Percentiles rank a stretch among this genome's conserved stretches.
These are phyloP conservation scores for Claviceps lovelessii DNA, from an alignment of 2,329 filamentous ascomycete species.

Conservation along the genomic window DNA sequence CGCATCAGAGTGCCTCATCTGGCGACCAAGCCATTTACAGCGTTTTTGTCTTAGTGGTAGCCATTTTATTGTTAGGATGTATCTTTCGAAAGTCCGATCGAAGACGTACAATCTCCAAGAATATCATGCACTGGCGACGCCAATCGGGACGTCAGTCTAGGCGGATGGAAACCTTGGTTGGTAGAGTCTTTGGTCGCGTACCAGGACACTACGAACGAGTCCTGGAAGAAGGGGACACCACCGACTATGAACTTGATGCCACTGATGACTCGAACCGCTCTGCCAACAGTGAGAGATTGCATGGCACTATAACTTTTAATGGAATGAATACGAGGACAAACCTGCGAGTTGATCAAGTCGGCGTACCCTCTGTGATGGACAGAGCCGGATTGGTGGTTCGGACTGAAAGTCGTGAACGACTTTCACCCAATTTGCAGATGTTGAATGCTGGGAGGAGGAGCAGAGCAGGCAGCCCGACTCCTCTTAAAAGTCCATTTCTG, in stretches of 20 bases:
- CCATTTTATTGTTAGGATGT: slow-evolving; percentile 55
- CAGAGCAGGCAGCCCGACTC: slow-evolving; percentile 41
- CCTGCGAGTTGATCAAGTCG: slow-evolving; percentile 34
- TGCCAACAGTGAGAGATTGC: slow-evolving; percentile 43
- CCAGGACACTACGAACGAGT: slow-evolving; percentile 63
- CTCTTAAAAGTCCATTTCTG: slow-evolving; percentile 44
- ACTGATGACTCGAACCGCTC: slow-evolving; percentile 51
- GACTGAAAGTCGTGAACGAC: slow-evolving; percentile 72
- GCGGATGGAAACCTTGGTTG: slow-evolving; percentile 37
- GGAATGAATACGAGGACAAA: slow-evolving; percentile 52
- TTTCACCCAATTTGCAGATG: slow-evolving; percentile 43
- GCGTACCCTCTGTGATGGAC: slow-evolving; percentile 35
- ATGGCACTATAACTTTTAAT: slow-evolving; percentile 48
- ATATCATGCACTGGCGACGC: slow-evolving; percentile 16
- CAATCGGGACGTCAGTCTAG: slow-evolving; percentile 25
- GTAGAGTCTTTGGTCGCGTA: slow-evolving; percentile 51
- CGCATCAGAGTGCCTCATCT: not conserved
- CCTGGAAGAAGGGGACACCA: slow-evolving; percentile 60
- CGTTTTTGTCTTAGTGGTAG: slow-evolving; percentile 27
- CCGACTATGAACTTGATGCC: slow-evolving; percentile 64
- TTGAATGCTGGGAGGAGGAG: slow-evolving; percentile 43
- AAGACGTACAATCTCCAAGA: slow-evolving; percentile 26
- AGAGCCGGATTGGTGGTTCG: slow-evolving; percentile 62
- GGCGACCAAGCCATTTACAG: not conserved
- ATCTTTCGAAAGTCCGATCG: slow-evolving; percentile 70